Evolutionary conservation across 768 basidiomycete species (phyloP).

Genomic region (Kwoniella botswanensis): DNA sequence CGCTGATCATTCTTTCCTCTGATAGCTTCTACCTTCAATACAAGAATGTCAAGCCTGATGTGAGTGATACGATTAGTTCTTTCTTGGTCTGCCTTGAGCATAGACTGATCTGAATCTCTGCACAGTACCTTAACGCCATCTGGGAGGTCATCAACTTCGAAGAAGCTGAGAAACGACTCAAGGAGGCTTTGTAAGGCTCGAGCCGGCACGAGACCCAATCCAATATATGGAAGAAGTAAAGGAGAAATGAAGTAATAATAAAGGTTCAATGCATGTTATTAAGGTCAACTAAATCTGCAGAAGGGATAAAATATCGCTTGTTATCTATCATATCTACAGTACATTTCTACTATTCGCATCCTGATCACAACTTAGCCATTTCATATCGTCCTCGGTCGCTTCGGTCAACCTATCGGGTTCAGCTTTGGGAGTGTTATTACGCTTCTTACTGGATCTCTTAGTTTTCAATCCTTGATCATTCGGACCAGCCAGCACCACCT

Average conservation of each 20-base stretch:
- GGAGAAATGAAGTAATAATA: constrained; percentile 2
- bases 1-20: constrained; percentile 64
- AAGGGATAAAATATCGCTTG: background rate
- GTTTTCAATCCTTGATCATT: background rate
- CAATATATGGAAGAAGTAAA: background rate
- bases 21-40: constrained; percentile 83
- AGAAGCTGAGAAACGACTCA: constrained; percentile 78
- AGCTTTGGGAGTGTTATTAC: background rate
- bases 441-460: background rate
- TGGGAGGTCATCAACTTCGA: constrained; percentile 97
- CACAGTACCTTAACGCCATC: constrained; percentile 87
- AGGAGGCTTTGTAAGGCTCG: constrained; percentile 43
- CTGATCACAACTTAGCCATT: background rate
- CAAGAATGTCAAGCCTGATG: constrained; percentile 90
- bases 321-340: background rate
- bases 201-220: background rate
- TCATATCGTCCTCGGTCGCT: constrained; percentile 3
- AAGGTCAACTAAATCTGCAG: background rate
- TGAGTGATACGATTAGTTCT: constrained; percentile 61
- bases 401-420: constrained; percentile 11
- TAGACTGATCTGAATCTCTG: background rate
- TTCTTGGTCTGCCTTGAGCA: background rate
- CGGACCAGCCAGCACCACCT: background rate
- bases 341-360: background rate
- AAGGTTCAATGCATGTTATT: constrained; percentile 7